Percentiles rank a stretch among this genome's conserved stretches.
Conservation (phyloP, 2,329 filamentous ascomycete species). For the Ascocoryne sarcoides region DNA sequence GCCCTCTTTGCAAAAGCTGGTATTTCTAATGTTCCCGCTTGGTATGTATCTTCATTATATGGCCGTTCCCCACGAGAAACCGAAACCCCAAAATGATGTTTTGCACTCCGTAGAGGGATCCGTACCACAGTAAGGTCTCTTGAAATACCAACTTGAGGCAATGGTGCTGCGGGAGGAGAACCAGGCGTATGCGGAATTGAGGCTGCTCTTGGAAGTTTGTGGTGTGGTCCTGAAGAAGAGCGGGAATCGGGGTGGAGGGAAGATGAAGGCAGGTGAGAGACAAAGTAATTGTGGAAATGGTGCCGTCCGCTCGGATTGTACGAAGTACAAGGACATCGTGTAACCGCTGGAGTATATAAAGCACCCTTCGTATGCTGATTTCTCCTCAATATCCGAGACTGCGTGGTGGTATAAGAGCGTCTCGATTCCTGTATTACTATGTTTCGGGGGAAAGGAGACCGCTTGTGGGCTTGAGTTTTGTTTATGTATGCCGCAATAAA, state of each 20-base stretch:
- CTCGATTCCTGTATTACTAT: neutral
- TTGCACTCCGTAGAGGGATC: slow-evolving; percentile 85
- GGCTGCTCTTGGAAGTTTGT: slow-evolving; percentile 78
- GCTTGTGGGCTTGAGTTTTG: too few relatives aligned
- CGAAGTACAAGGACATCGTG: neutral
- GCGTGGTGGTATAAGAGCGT: neutral
- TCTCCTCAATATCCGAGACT: slow-evolving; percentile 6
- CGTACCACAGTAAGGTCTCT: slow-evolving; percentile 88
- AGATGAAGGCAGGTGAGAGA: slow-evolving; percentile 88
- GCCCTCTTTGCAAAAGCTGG: slow-evolving; percentile 84
- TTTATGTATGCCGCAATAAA: too few relatives aligned
- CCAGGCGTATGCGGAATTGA: slow-evolving; percentile 65
- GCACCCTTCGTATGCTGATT: slow-evolving; percentile 3
- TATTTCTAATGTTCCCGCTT: slow-evolving; percentile 87
- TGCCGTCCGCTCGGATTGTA: slow-evolving; percentile 9
- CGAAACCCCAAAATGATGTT: slow-evolving; percentile 86
- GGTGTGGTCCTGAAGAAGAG: slow-evolving; percentile 54
- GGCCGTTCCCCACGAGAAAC: slow-evolving; percentile 72
- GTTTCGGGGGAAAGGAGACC: too few relatives aligned
- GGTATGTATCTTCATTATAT: slow-evolving; percentile 90
- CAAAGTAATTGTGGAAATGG: slow-evolving; percentile 89
- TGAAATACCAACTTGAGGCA: slow-evolving; percentile 48
- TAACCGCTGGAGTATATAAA: slow-evolving; percentile 1
- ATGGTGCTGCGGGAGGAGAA: slow-evolving; percentile 47
- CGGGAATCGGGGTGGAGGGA: slow-evolving; percentile 84